Evolutionary conservation across 371 early-diverging fungal species (phyloP), one percentile per base, ranked within the genome.

Genomic region (Blakeslea trispora): DNA sequence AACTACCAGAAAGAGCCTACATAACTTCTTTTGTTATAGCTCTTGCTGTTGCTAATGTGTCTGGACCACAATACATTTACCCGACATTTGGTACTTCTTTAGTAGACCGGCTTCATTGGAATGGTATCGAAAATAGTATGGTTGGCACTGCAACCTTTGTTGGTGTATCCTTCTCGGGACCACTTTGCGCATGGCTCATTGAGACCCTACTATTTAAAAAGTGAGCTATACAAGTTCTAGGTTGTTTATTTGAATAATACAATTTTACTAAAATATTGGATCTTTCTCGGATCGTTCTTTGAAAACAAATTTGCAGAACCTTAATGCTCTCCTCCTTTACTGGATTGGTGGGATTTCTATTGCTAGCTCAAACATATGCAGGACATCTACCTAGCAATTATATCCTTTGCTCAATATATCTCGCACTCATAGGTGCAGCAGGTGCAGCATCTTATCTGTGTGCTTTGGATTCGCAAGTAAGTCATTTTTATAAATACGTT

Each of bases 141-240:
- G 79, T 75, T 52, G 71, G 79, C 45, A 78, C 79, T 21, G 71
- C 79, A 13, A 66, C 68, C 6, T 78, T 78, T 55, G 57, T 78
- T 9, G 79, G 79, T 23, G 69, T 75, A 3, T 72, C 73, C 1
- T 78, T 74, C 48, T 78, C 79, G 14, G 75, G 79, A 0, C 79
- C 79, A n/a, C 37, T 74, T n/a, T 67, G 66, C 56, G 73, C 79
- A 3, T 71, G 63, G 66, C 15, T 74, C 50, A 54, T 75, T 15
- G 75, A 72, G 35, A 63, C 57, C 2, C 50, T 67, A 6, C 71
- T 71, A 8, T 53, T 56, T 44, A 43, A 40, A 53, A 70, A 60
- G 77, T 71, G 63, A 57, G 50, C 3, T 28, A n/a, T n/a, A n/a
- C n/a, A n/a, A n/a, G n/a, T n/a, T n/a, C n/a, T n/a, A n/a, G n/a